These are phyloP conservation scores for Alliaria petiolata DNA, from an alignment of 345 rosid genomes.

Conservation along the genomic window DNA sequence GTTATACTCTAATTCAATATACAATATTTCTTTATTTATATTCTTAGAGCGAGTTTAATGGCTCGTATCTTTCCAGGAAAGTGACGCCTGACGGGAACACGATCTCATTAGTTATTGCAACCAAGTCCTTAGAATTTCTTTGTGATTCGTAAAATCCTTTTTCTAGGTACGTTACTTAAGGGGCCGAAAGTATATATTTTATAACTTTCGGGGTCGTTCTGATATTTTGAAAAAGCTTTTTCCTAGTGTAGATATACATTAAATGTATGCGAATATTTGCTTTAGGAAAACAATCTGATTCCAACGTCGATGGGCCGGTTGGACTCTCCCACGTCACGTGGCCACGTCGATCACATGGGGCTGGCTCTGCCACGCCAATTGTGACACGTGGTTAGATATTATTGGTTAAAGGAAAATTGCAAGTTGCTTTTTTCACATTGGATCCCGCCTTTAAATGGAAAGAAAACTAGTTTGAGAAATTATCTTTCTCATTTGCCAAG, in stretches of 20 bases:
- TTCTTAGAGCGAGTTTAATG: constrained; percentile 16
- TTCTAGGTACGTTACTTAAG: background rate
- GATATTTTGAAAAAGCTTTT: background rate
- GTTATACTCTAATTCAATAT: background rate
- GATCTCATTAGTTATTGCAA: constrained; percentile 6
- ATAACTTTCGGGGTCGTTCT: background rate
- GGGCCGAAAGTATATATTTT: background rate
- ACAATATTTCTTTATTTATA: constrained; percentile 1
- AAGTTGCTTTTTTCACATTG: background rate
- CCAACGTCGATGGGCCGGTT: constrained; percentile 16
- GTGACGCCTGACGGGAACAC: constrained; percentile 22
- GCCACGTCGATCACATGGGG: constrained; percentile 25
- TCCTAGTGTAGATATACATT: background rate
- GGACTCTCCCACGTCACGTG: constrained; percentile 24
- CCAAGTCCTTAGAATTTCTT: background rate
- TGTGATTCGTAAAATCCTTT: background rate
- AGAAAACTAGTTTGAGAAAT: background rate
- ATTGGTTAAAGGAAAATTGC: background rate
- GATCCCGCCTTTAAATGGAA: constrained; percentile 3
- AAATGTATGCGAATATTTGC: constrained; percentile 30
- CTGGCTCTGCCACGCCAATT: constrained; percentile 21
- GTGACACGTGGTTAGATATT: background rate
- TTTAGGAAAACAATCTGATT: constrained; percentile 12
- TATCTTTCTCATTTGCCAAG: background rate
- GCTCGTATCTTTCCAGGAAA: constrained; percentile 21